Percentiles rank a stretch among this genome's conserved stretches.
phyloP scores from a whole-genome alignment of 352 stramenopile genomes.

The Pythium periplocum region DNA sequence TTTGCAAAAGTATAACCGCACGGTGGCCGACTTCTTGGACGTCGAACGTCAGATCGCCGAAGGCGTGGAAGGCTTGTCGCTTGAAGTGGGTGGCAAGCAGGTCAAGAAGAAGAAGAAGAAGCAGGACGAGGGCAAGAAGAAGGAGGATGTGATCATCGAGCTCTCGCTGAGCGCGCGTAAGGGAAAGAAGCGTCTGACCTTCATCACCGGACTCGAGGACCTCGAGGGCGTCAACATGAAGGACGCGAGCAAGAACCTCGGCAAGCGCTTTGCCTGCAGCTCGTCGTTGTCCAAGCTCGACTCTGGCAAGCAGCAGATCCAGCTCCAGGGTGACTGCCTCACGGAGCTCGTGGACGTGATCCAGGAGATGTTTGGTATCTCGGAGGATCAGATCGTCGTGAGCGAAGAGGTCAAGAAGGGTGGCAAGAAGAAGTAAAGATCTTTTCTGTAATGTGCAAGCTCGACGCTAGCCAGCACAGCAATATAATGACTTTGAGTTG shows the following conservation, averaged over 20 bases:
- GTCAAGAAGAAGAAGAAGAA: conserved; percentile 86
- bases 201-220: conserved; percentile 77
- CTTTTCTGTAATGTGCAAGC: too few relatives aligned
- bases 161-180: conserved; percentile 75
- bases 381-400: conserved; percentile 69
- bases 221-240: conserved; percentile 82
- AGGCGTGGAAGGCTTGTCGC: conserved; percentile 68
- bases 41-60: conserved; percentile 75
- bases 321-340: conserved; percentile 76
- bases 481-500: too few relatives aligned
- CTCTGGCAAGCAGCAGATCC: conserved; percentile 73
- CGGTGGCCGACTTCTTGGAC: conserved; percentile 65
- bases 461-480: too few relatives aligned
- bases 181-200: conserved; percentile 73
- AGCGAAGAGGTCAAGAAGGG: conserved; percentile 56
- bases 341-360: conserved; percentile 70
- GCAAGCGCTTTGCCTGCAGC: conserved; percentile 80
- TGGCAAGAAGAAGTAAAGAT: too few relatives aligned
- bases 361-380: conserved; percentile 70
- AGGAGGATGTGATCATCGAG: conserved; percentile 61
- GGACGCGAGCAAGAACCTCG: conserved; percentile 71
- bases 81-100: conserved; percentile 65
- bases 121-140: conserved; percentile 60
- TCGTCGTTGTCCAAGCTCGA: conserved; percentile 76
- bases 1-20: conserved; percentile 84